A percentile compares a stretch with the other conserved stretches of the same genome.
Conservation (phyloP, 768 basidiomycete genomes). For the Podaxis sp. region DNA sequence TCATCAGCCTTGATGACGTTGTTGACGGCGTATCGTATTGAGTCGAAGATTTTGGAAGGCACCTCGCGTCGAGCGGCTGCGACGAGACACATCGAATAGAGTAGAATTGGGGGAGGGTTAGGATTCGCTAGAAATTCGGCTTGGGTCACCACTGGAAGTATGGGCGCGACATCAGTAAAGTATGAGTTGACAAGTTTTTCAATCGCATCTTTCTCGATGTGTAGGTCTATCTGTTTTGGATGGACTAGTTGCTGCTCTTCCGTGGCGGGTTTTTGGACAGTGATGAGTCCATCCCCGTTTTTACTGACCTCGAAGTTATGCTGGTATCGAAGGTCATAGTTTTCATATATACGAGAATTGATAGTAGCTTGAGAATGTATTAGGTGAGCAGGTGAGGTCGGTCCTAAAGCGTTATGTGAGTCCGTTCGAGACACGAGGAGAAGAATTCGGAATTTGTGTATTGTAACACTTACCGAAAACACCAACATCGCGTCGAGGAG, state of each 20-base stretch:
- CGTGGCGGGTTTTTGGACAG: slow-evolving; percentile 59
- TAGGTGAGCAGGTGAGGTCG: slow-evolving; percentile 81
- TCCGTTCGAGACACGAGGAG: slow-evolving; percentile 26
- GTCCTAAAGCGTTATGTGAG: slow-evolving; percentile 60
- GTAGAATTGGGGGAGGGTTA: slow-evolving; percentile 72
- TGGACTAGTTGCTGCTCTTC: slow-evolving; percentile 52
- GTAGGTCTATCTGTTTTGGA: slow-evolving; percentile 64
- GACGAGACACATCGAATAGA: slow-evolving; percentile 93
- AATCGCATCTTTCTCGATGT: slow-evolving; percentile 72
- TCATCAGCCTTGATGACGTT: slow-evolving; percentile 85
- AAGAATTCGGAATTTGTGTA: slow-evolving; percentile 8
- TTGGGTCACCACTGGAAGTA: slow-evolving; percentile 85
- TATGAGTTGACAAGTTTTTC: slow-evolving; percentile 87
- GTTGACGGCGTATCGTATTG: slow-evolving; percentile 84
- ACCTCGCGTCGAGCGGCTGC: slow-evolving; percentile 83
- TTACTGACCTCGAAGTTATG: slow-evolving; percentile 84
- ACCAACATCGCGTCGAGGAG: slow-evolving; percentile 50
- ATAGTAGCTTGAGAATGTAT: slow-evolving; percentile 88
- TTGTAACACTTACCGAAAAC: slow-evolving; percentile 50
- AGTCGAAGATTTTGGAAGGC: slow-evolving; percentile 83
- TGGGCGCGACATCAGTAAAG: slow-evolving; percentile 84
- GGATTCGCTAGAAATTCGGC: slow-evolving; percentile 78
- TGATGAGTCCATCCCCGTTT: slow-evolving; percentile 84
- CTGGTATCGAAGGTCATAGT: slow-evolving; percentile 83
- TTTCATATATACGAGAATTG: slow-evolving; percentile 80